Evolutionary conservation across 495 filamentous ascomycete genomes (phyloP), one percentile per base, ranked within the genome.

Genomic region (Annulohypoxylon maeteangense): DNA sequence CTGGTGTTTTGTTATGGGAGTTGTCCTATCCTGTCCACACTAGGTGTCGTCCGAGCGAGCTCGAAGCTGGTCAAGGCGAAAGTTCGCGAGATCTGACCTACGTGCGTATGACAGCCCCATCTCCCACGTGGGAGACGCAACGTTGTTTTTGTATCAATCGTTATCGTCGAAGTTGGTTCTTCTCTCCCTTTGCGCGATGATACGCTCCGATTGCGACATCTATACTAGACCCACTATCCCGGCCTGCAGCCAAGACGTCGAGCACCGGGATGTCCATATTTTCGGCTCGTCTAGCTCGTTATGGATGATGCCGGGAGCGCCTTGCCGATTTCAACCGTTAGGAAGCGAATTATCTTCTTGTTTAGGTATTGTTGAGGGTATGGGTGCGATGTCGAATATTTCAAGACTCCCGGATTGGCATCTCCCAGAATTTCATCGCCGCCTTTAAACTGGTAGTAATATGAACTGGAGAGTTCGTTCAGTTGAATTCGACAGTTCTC

Each of bases 141-240:
- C 45, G 22, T 48, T 23, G 20, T 48, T 48, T 48, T 48, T 48
- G 45, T 48, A 48, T 20, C 18, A n/a, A n/a, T 7, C 5, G 16
- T 16, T 23, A 48, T 12, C 18, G 45, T 48, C 20, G 18, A 23
- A 12, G 20, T 23, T 40, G 36, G 36, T 10, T 40, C n/a, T 14
- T 23, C 11, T 14, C 1, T 51, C 11, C 29, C 29, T 12, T 70
- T 74, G 38, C 66, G 65, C 63, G 66, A 76, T 76, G 63, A 25
- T 53, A 66, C 69, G 57, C 65, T 36, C 62, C 63, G 70, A 76
- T 76, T 54, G 63, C 74, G 70, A 76, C 70, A 76, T 76, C 34
- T 31, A 22, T 65, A 23, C 54, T 64, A 23, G 67, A 27, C 40
- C 60, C 54, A 40, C 67, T 10, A 44, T 51, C 60, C 66, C 67